Conservation (phyloP, 176 grass and related monocot genomes). For the Luzula sylvatica region DNA sequence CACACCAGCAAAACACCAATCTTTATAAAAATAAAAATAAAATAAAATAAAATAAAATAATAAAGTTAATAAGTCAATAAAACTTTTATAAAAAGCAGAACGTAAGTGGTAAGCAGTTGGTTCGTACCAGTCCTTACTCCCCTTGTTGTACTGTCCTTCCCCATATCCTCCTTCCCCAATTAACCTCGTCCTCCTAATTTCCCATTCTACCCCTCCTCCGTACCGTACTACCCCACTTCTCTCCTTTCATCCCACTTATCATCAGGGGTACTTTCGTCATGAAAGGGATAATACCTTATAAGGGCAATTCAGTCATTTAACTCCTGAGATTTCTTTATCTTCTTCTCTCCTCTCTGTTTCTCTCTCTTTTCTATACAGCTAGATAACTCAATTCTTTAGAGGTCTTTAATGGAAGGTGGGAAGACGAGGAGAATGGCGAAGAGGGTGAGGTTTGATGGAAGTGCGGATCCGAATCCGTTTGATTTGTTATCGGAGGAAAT, state of each 20-base stretch:
- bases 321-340: background rate
- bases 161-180: conserved; percentile 43
- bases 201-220: conserved; percentile 22
- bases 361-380: background rate
- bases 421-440: conserved; percentile 7
- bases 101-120: background rate
- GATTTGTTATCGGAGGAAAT: conserved; percentile 55
- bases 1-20: background rate
- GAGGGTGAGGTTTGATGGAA: background rate
- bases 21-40: background rate
- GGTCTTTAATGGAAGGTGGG: background rate
- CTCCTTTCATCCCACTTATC: background rate
- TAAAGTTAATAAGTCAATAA: background rate
- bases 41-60: background rate
- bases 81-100: background rate
- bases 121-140: conserved; percentile 55
- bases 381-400: background rate
- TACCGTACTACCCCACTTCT: background rate
- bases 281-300: background rate
- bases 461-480: conserved; percentile 14
- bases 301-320: background rate
- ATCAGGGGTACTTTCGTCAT: background rate
- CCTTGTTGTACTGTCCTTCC: conserved; percentile 38
- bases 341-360: background rate
- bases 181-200: background rate